Evolutionary conservation across 2,329 filamentous ascomycete species (phyloP).

Genomic region (Microdochium paspali): DNA sequence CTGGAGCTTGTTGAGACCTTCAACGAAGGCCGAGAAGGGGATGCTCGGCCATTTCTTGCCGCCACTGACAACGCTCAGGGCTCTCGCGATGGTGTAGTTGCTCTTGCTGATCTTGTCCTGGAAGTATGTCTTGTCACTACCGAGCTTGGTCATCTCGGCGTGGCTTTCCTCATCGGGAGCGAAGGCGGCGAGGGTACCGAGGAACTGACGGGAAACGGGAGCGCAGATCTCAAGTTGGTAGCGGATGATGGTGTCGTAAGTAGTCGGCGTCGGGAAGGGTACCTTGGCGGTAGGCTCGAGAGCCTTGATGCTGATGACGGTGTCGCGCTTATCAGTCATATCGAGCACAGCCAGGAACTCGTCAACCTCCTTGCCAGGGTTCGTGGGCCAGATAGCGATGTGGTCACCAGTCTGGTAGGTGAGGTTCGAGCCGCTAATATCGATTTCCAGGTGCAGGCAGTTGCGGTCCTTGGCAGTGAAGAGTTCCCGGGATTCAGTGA

Average conservation of each 20-base stretch:
- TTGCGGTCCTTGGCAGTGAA: conserved; percentile 87
- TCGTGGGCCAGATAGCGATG: conserved; percentile 94
- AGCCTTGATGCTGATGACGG: conserved; percentile 80
- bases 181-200: conserved; percentile 80
- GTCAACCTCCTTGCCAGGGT: conserved; percentile 85
- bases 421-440: conserved; percentile 81
- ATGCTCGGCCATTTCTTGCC: conserved; percentile 72
- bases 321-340: conserved; percentile 66
- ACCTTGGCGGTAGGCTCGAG: conserved; percentile 95
- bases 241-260: conserved; percentile 83
- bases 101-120: conserved; percentile 72
- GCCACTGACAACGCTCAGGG: conserved; percentile 64
- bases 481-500: conserved; percentile 80
- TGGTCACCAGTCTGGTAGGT: conserved; percentile 96
- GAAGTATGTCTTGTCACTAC: conserved; percentile 93
- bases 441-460: conserved; percentile 93
- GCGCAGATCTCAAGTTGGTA: conserved; percentile 97
- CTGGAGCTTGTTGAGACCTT: conserved; percentile 89
- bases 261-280: conserved; percentile 93
- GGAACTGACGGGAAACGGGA: conserved; percentile 90
- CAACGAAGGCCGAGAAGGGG: conserved; percentile 90
- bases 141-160: conserved; percentile 79
- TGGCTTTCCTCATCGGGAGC: conserved; percentile 78
- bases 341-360: conserved; percentile 75
- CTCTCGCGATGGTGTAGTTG: conserved; percentile 82